phyloP scores from a whole-genome alignment of 73 alveolate species.

The Loxodes magnus region DNA sequence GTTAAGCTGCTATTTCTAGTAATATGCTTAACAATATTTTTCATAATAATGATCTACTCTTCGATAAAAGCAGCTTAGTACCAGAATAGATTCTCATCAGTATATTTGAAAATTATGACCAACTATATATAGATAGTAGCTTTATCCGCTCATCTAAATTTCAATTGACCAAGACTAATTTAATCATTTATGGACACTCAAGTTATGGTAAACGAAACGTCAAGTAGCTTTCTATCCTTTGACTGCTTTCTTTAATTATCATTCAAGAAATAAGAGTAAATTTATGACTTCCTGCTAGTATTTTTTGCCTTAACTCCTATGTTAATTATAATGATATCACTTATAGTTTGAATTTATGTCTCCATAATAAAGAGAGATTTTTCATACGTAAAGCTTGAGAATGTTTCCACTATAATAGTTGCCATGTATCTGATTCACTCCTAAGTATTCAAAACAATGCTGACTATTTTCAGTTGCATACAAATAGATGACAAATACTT shows the following conservation, averaged over 20 bases:
- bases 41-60: conserved; percentile 22
- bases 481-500: conserved; percentile 30
- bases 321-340: conserved; percentile 12
- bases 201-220: neutral
- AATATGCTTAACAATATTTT: neutral
- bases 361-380: conserved; percentile 14
- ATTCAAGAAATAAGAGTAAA: conserved; percentile 15
- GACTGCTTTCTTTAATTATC: conserved; percentile 31
- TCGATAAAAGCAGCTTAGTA: conserved; percentile 21
- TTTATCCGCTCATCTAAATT: conserved; percentile 37
- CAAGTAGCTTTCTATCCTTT: conserved; percentile 1
- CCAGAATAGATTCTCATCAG: conserved; percentile 25
- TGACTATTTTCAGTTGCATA: conserved; percentile 36
- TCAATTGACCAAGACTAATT: conserved; percentile 40
- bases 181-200: neutral
- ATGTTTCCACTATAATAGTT: conserved; percentile 30
- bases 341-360: conserved; percentile 15
- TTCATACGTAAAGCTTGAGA: conserved; percentile 12
- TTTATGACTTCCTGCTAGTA: conserved; percentile 14
- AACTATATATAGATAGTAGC: conserved; percentile 34
- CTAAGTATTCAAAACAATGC: conserved; percentile 26
- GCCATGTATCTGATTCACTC: conserved; percentile 43
- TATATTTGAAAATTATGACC: conserved; percentile 39
- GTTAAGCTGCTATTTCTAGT: conserved; percentile 17
- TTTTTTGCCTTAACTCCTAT: conserved; percentile 26